Percentiles rank a stretch among this genome's conserved stretches.
Conservation (phyloP, 2,329 filamentous ascomycete genomes). For the Hymenoscyphus infarciens region DNA sequence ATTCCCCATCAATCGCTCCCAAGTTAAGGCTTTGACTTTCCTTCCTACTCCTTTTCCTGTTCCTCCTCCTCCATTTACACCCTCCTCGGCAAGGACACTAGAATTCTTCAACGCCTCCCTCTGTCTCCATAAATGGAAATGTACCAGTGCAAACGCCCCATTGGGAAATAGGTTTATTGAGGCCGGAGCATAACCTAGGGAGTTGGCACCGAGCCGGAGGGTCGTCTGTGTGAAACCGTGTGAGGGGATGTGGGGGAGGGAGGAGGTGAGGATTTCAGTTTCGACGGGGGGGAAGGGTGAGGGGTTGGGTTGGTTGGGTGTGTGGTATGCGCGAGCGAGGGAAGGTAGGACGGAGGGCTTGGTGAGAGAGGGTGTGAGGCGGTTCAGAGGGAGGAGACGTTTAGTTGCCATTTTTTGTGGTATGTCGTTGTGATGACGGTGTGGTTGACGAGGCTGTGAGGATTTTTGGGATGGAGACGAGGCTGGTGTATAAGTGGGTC, state of each 20-base stretch:
- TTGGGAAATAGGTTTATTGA: constrained; percentile 78
- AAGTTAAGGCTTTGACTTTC: constrained; percentile 67
- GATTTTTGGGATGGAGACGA: background rate
- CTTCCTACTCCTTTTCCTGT: constrained; percentile 47
- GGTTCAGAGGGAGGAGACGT: constrained; percentile 3
- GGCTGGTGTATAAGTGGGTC: constrained; percentile 3
- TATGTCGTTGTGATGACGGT: background rate
- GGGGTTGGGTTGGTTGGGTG: constrained; percentile 61
- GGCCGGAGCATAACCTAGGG: constrained; percentile 82
- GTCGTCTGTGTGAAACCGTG: constrained; percentile 78
- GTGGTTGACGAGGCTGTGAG: background rate
- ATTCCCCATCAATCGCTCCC: constrained; percentile 77
- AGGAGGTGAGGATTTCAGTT: constrained; percentile 73
- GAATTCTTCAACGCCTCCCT: constrained; percentile 51
- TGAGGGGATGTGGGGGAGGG: constrained; percentile 71
- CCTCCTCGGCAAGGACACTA: constrained; percentile 26
- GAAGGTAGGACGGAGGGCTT: too few species aligned
- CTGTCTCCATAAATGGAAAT: constrained; percentile 69
- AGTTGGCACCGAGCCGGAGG: constrained; percentile 73
- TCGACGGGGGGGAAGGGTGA: constrained; percentile 67
- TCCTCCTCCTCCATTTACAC: constrained; percentile 31
- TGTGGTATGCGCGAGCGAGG: constrained; percentile 52
- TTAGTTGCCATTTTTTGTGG: constrained; percentile 7
- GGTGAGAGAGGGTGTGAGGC: background rate
- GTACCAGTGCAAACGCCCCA: constrained; percentile 77